Evolutionary conservation across 257 asterid genomes (phyloP).

Genomic region (Rubia yunnanensis): DNA sequence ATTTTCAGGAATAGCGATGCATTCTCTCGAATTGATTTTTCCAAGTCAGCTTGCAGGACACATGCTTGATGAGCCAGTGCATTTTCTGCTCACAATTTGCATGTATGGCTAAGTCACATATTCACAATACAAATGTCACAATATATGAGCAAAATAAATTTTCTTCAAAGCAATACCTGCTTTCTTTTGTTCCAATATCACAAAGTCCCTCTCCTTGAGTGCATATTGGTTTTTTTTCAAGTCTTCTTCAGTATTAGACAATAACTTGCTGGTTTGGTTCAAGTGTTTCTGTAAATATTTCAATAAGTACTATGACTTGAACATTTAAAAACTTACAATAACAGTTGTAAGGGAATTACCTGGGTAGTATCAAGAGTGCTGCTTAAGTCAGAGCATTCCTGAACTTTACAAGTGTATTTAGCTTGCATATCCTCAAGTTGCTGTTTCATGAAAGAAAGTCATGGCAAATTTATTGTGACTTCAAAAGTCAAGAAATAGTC

Average conservation of each 20-base stretch:
- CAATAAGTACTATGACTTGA: conserved; percentile 23
- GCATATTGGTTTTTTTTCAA: conserved; percentile 45
- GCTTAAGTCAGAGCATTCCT: conserved; percentile 49
- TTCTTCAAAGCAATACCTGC: conserved; percentile 34
- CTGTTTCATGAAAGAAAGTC: conserved; percentile 27
- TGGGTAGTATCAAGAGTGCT: conserved; percentile 51
- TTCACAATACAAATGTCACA: not conserved
- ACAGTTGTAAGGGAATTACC: conserved; percentile 20
- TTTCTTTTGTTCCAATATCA: conserved; percentile 74
- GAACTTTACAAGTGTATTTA: conserved; percentile 47
- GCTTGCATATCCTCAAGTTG: conserved; percentile 52
- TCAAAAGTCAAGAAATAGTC: conserved; percentile 2
- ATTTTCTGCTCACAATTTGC: conserved; percentile 41
- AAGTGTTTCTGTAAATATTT: conserved; percentile 47
- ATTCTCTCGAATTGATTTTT: conserved; percentile 57
- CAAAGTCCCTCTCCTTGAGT: conserved; percentile 61
- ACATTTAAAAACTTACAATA: not conserved
- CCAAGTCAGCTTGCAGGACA: conserved; percentile 71
- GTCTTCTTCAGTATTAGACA: conserved; percentile 57
- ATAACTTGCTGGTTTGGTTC: conserved; percentile 39
- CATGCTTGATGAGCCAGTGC: conserved; percentile 78
- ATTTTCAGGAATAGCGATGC: conserved; percentile 57
- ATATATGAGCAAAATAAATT: conserved; percentile 3
- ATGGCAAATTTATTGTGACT: not conserved
- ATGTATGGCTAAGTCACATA: conserved; percentile 12